phyloP scores from a whole-genome alignment of 306 rosid species.

The Medicago arabica region DNA sequence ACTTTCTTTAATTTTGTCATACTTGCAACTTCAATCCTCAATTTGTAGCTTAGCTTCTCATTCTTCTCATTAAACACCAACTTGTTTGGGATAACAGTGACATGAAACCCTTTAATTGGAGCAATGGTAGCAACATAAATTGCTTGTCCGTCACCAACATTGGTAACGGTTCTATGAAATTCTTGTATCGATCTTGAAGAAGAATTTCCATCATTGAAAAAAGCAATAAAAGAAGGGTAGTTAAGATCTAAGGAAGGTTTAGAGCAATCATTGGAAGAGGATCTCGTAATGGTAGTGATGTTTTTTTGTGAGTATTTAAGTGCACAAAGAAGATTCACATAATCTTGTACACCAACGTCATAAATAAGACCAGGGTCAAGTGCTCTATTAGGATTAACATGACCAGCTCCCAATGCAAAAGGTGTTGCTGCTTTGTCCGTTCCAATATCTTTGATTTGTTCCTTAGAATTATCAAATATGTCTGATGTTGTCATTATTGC shows the following conservation, averaged over 20 bases:
- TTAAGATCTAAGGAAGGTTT: conserved; percentile 63
- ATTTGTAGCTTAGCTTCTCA: conserved; percentile 51
- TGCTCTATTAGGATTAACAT: conserved; percentile 72
- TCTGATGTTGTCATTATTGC: conserved; percentile 83
- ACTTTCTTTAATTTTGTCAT: not conserved
- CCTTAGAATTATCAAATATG: conserved; percentile 49
- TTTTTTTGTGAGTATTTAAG: conserved; percentile 54
- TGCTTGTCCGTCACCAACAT: conserved; percentile 57
- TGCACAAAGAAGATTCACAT: conserved; percentile 73
- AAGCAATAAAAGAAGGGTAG: conserved; percentile 80
- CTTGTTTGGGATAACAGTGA: conserved; percentile 51
- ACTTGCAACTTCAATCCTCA: conserved; percentile 47
- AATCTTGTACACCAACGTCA: conserved; percentile 57
- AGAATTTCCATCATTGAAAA: conserved; percentile 42
- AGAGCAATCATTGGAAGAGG: conserved; percentile 47
- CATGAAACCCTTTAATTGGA: conserved; percentile 45
- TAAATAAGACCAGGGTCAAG: conserved; percentile 79
- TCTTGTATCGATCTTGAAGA: conserved; percentile 33
- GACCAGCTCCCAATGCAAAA: conserved; percentile 78
- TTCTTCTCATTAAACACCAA: conserved; percentile 56
- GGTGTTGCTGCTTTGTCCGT: conserved; percentile 57
- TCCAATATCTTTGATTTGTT: conserved; percentile 60
- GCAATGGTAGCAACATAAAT: conserved; percentile 53
- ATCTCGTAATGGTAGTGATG: conserved; percentile 56
- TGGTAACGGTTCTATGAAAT: conserved; percentile 65